Evolutionary conservation across 306 rosid genomes (phyloP).

Genomic region (Purshia tridentata): DNA sequence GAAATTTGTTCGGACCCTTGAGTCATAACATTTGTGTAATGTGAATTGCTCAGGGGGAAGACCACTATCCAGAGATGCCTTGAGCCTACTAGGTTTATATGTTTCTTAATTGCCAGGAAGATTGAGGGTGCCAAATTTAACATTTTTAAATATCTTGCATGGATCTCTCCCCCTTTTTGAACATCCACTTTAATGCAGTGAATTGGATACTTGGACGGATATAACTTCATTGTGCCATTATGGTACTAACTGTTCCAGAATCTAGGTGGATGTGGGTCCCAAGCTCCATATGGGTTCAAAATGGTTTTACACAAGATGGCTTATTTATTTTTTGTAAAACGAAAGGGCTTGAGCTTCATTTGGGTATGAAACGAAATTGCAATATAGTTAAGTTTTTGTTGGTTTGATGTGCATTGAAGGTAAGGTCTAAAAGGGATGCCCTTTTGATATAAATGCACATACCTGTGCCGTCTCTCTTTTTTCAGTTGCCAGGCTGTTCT

Average conservation of each 20-base stretch:
- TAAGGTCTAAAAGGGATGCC: slow-evolving; percentile 16
- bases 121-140: background rate
- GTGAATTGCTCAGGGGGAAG: too few species aligned
- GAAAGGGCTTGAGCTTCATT: background rate
- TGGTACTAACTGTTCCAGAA: background rate
- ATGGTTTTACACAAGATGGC: background rate
- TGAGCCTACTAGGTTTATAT: too few species aligned
- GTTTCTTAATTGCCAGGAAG: too few species aligned
- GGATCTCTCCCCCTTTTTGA: background rate
- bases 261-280: background rate
- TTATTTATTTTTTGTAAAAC: background rate
- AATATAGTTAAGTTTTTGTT: background rate
- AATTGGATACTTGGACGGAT: background rate
- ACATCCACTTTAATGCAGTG: background rate
- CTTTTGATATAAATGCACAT: slow-evolving; percentile 7
- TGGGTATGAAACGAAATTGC: background rate
- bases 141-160: slow-evolving; percentile 6
- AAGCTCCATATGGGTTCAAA: background rate
- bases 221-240: background rate
- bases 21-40: too few species aligned
- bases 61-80: too few species aligned
- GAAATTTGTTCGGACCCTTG: too few species aligned
- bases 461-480: background rate
- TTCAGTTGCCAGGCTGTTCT: slow-evolving; percentile 2
- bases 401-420: background rate